phyloP scores from a whole-genome alignment of 257 asterid species.

The Plantago major region DNA sequence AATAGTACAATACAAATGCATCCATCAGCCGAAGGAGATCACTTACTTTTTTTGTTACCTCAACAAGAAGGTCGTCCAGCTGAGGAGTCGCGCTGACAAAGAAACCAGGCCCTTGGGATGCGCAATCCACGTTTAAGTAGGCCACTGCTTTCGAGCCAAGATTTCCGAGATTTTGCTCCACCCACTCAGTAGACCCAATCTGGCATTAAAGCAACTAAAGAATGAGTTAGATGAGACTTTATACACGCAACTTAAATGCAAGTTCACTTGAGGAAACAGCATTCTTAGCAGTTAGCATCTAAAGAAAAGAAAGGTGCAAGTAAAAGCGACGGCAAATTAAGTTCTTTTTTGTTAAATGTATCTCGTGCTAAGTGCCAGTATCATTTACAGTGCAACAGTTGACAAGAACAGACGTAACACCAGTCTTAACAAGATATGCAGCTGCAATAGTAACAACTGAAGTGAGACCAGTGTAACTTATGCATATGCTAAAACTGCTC shows the following conservation, averaged over 20 bases:
- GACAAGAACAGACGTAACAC: too few species aligned
- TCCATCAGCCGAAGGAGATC: constrained; percentile 5
- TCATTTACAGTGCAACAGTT: too few species aligned
- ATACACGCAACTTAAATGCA: neutral
- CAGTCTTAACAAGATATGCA: too few species aligned
- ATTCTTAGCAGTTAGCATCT: too few species aligned
- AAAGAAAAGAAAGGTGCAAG: too few species aligned
- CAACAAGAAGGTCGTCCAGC: constrained; percentile 77
- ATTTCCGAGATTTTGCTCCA: constrained; percentile 75
- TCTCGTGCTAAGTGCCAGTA: too few species aligned
- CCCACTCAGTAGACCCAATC: constrained; percentile 99
- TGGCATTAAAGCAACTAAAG: constrained; percentile 29
- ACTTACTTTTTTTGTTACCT: constrained; percentile 70
- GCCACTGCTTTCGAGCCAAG: constrained; percentile 81
- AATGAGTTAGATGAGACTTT: constrained; percentile 13
- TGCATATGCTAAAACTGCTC: too few species aligned
- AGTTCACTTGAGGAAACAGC: too few species aligned
- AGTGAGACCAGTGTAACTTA: too few species aligned
- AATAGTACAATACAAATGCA: constrained; percentile 6
- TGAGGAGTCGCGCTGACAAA: constrained; percentile 89
- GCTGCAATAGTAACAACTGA: too few species aligned
- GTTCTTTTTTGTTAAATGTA: too few species aligned
- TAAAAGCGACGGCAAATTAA: neutral
- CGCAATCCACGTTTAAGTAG: constrained; percentile 90
- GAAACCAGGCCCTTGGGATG: constrained; percentile 94